Percentiles rank a stretch among this genome's conserved stretches.
Conservation (phyloP, 2,329 filamentous ascomycete genomes). For the Talaromyces sp. region DNA sequence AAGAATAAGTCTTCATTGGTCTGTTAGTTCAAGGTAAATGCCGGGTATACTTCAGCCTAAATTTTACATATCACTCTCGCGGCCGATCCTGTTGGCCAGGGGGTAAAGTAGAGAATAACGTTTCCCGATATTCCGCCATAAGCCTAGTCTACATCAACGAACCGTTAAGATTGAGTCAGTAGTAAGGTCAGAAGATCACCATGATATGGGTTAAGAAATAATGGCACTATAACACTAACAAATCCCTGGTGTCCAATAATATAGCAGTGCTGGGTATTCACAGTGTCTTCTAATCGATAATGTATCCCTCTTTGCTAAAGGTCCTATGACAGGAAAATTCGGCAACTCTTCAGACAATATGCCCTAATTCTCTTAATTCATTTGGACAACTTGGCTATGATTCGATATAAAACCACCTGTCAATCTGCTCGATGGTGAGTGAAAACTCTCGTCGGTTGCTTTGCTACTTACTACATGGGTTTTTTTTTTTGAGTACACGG, state of each 20-base stretch:
- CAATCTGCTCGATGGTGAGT: not conserved
- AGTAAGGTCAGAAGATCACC: not conserved
- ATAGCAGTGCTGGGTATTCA: not conserved
- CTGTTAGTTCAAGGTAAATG: not conserved
- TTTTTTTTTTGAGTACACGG: not conserved
- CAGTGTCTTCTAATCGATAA: not conserved
- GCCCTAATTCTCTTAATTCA: not conserved
- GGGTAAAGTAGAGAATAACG: not conserved
- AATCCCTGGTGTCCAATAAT: not conserved
- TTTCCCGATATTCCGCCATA: slow-evolving; percentile 6
- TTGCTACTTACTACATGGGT: not conserved
- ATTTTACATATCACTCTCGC: not conserved
- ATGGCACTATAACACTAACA: too few species aligned
- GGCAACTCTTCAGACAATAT: not conserved
- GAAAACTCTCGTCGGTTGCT: not conserved
- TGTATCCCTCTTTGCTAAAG: not conserved
- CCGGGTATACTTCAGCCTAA: not conserved
- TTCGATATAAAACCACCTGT: not conserved
- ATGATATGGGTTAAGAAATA: not conserved
- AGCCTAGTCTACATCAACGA: not conserved
- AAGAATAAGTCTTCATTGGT: not conserved
- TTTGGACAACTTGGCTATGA: not conserved
- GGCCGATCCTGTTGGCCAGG: not conserved
- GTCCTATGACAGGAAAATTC: not conserved
- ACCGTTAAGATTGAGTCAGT: not conserved